Evolutionary conservation across 129 eudicot genomes (phyloP), one percentile per base, ranked within the genome.

Genomic region (Tanacetum coccineum): DNA sequence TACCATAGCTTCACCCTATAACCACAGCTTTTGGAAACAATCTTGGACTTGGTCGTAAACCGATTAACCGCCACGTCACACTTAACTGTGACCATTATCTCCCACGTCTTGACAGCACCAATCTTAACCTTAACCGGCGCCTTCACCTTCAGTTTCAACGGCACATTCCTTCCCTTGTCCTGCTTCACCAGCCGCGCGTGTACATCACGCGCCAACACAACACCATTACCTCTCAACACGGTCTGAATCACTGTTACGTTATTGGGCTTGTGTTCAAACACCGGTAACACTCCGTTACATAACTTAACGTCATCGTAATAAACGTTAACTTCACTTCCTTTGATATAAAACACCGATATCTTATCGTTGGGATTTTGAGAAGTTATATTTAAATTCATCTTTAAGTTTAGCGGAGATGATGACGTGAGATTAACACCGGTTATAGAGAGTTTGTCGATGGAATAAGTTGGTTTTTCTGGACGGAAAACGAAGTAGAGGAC

Each of bases 71-170:
- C 73, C 26, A 91, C 74, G 64, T 85, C 85, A 71, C 98, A 91
- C 53, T 77, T 81, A 0, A 88, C 90, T 36, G 75, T 80, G 59
- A 88, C 81, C 59, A 65, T 78, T 10, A 91, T 63, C 70, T 75
- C 74, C 98, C 98, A 87, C 40, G 88, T 87, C 81, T 83, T 92
- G 7, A 88, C 81, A 77, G 79, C 70, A 15, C 96, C 98, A 14
- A 92, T 62, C 60, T 83, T 79, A 30, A 92, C 15, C 32, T 82
- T 92, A 10, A 92, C 79, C 22, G 96, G 98, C 30, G 74, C 75
- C 62, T 76, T 81, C 26, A 79, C 32, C 3, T 59, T 82, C 67
- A 88, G 46, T 59, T 20, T 75, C 25, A 92, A 78, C 80, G 95
- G 87, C 72, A 92, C 87, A 6, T 59, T 71, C 63, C 80, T 63